Evolutionary conservation across 2,329 filamentous ascomycete genomes (phyloP), one percentile per base, ranked within the genome.

Genomic region (Botrytis elliptica): DNA sequence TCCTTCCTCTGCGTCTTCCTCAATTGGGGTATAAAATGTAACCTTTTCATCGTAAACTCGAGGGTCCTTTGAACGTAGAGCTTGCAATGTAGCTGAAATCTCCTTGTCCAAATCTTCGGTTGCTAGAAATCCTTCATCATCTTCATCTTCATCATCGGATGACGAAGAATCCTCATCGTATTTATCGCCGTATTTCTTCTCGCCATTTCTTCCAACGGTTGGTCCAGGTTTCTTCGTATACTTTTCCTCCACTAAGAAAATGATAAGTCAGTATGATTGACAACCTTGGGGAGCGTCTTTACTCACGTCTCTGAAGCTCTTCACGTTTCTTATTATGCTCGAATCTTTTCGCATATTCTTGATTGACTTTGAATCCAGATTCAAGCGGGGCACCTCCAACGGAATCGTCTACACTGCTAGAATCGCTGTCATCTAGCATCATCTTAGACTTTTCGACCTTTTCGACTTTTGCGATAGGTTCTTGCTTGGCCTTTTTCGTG

Each of bases 291-390:
- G 22, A n/a, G 29, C 57, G 57, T 33, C 63, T 77, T 68, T 42
- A 83, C 89, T 79, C 80, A 92, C 91, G 82, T 80, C 88, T 87
- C 25, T 94, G 91, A 76, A 90, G 85, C 82, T 99, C 96, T 81
- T 97, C 95, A 74, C 95, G 89, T 85, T 97, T 97, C 85, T 98
- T 98, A 85, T 99, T 99, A 84, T 98, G 88, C 83, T 99, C 96
- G 79, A 97, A 98, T 59, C 93, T 88, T 78, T 89, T 90, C 62
- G 96, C 96, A 82, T 91, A 99, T 70, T 97, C 93, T 81, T 94
- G 87, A 83, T 99, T 98, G 83, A 99, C 91, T 81, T 92, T 94
- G 82, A 98, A 88, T 44, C 82, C 82, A 55, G 81, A 79, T 55
- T 77, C 79, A 74, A 81, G 82, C 77, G 78, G 80, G 79, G 77